phyloP scores from a whole-genome alignment of 169 alveolate genomes.

The Eimeria praecox region DNA sequence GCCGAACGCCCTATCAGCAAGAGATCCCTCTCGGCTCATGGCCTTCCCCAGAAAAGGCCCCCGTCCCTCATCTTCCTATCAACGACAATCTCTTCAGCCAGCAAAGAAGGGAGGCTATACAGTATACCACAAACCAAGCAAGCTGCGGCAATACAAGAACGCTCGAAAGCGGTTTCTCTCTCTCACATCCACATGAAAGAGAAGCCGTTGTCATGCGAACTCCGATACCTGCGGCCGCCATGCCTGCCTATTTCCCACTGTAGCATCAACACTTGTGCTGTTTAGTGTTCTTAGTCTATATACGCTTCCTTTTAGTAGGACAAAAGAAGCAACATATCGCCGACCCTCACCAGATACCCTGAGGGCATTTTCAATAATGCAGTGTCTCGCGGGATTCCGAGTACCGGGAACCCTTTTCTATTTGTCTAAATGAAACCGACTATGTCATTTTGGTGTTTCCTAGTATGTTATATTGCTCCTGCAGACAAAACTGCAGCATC shows the following conservation, averaged over 20 bases:
- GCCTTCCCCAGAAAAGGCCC: conserved; percentile 35
- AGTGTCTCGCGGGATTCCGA: neutral
- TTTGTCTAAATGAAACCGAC: neutral
- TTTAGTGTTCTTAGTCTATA: neutral
- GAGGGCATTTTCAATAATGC: neutral
- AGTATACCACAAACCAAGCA: neutral
- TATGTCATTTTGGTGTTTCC: neutral
- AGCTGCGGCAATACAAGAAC: neutral
- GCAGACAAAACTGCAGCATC: neutral
- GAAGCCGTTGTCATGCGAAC: neutral
- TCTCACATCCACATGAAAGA: neutral
- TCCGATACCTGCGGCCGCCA: conserved; percentile 45
- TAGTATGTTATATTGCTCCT: neutral
- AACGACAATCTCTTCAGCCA: neutral
- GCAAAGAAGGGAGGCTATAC: neutral
- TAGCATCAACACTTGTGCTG: neutral
- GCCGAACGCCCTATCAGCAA: conserved; percentile 45
- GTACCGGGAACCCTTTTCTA: neutral
- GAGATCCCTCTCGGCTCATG: conserved; percentile 42
- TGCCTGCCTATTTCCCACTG: conserved; percentile 40
- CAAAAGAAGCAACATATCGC: neutral
- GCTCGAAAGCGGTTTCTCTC: neutral
- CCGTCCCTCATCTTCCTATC: neutral
- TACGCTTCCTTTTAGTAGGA: neutral
- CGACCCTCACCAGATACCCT: neutral